Base-by-base conservation (phyloP, 306 rosid genomes). In the Corylus americana region DNA sequence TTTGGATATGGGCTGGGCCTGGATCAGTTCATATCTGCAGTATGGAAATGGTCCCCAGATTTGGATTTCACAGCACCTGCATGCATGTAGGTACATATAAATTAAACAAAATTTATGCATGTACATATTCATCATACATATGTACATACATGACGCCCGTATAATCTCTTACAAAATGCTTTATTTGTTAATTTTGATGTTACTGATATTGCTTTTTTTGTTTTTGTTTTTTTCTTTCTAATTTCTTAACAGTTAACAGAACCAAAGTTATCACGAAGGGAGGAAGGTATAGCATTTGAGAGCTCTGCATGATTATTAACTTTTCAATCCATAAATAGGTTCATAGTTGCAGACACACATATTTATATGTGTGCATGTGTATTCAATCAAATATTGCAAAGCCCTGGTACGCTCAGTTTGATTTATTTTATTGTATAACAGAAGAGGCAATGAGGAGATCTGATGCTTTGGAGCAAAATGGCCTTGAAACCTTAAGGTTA, bases 391-490 rank as follows among this genome's bases (percentile, higher is more conserved):
- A 42, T 42, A 42, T 42, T 42, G 45, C 45, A 42, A 42, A 42
- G 45, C 45, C 44, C 45, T 5, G 45, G 45, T 42, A 42, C 6
- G 7, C 51, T 76, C 67, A 80, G 79, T 79, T 48, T 81, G 75
- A 27, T 86, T 76, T 71, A 67, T 84, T 79, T 84, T 83, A 77
- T 80, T 78, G 63, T 75, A 51, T 27, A 74, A 87, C 90, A 94
- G 97, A 92, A 79, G 97, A 95, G 84, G 97, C 91, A 82, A 81
- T 88, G 64, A 89, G 94, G 55, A 95, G 99, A 85, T 86, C 86
- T 66, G 82, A 81, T 25, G 98, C 97, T 53, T 73, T 82, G 70
- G 95, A 92, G 90, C 61, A 13, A 77, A 18, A 88, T 87, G 97
- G 78, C 44, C 54, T 84, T 18, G 79, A 45, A 10, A 18, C 63